Evolutionary conservation across 805 yeast species (phyloP).

Genomic region (Grigorovia yakushimaensis): DNA sequence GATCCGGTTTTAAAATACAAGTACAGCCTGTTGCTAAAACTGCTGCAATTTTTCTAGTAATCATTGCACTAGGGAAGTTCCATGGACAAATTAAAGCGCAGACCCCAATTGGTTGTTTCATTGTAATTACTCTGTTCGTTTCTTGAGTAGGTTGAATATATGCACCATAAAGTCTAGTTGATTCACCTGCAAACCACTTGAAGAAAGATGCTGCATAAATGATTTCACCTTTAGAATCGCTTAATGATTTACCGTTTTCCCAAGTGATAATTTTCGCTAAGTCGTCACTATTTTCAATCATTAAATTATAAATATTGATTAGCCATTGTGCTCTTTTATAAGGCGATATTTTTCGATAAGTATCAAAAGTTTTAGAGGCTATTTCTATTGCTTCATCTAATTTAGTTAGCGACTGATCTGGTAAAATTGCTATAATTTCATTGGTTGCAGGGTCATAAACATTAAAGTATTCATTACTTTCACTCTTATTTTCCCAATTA

Average conservation of each 20-base stretch:
- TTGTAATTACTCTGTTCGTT: constrained; percentile 42
- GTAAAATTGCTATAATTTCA: constrained; percentile 46
- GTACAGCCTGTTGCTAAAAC: constrained; percentile 62
- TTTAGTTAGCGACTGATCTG: constrained; percentile 49
- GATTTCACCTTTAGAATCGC: constrained; percentile 47
- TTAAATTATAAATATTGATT: constrained; percentile 40
- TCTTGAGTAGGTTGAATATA: constrained; percentile 47
- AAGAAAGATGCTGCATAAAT: constrained; percentile 63
- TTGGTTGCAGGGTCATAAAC: constrained; percentile 72
- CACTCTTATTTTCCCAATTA: constrained; percentile 43
- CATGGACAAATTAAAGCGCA: constrained; percentile 57
- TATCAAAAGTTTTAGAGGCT: constrained; percentile 37
- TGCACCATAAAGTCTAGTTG: constrained; percentile 45
- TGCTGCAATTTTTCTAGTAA: constrained; percentile 55
- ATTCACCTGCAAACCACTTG: constrained; percentile 78
- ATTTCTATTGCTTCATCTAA: constrained; percentile 48
- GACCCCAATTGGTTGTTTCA: constrained; percentile 54
- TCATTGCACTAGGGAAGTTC: constrained; percentile 63
- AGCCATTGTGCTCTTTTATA: constrained; percentile 42
- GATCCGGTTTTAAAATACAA: constrained; percentile 50
- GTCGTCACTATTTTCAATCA: constrained; percentile 48
- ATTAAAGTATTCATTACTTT: constrained; percentile 39
- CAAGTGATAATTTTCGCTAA: constrained; percentile 45
- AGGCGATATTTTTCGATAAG: constrained; percentile 39
- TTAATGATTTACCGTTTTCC: constrained; percentile 52